Evolutionary conservation across 768 basidiomycete genomes (phyloP).

Genomic region (Suillus cothurnatus): DNA sequence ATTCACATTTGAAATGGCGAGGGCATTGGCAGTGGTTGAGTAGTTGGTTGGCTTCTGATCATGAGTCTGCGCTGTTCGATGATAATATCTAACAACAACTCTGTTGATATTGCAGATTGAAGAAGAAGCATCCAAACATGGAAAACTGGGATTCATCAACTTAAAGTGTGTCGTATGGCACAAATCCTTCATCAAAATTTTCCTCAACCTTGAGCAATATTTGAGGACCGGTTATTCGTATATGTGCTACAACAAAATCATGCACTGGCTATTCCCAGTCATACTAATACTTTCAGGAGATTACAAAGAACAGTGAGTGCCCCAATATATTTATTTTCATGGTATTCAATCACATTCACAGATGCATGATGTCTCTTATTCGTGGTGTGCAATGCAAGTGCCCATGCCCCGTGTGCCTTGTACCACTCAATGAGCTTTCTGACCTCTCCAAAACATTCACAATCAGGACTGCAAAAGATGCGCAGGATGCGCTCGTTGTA

Average conservation of each 20-base stretch:
- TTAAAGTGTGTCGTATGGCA: slow-evolving; percentile 16
- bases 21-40: slow-evolving; percentile 17
- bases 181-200: slow-evolving; percentile 15
- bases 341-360: background rate
- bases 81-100: background rate
- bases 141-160: slow-evolving; percentile 16
- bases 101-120: background rate
- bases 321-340: background rate
- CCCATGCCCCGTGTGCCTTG: slow-evolving; percentile 41
- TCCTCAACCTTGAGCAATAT: slow-evolving; percentile 11
- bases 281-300: slow-evolving; percentile 28
- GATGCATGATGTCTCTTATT: slow-evolving; percentile 39
- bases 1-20: slow-evolving; percentile 14
- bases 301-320: slow-evolving; percentile 29
- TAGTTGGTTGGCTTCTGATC: slow-evolving; percentile 22
- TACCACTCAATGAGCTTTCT: slow-evolving; percentile 27
- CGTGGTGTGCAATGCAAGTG: slow-evolving; percentile 25
- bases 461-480: background rate
- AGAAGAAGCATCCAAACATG: background rate
- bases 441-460: slow-evolving; percentile 14
- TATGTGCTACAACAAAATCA: slow-evolving; percentile 11
- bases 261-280: slow-evolving; percentile 19
- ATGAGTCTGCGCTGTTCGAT: background rate
- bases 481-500: background rate
- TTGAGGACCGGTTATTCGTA: slow-evolving; percentile 16